phyloP scores from a whole-genome alignment of 2,329 filamentous ascomycete species.

The Colletotrichum cereale region DNA sequence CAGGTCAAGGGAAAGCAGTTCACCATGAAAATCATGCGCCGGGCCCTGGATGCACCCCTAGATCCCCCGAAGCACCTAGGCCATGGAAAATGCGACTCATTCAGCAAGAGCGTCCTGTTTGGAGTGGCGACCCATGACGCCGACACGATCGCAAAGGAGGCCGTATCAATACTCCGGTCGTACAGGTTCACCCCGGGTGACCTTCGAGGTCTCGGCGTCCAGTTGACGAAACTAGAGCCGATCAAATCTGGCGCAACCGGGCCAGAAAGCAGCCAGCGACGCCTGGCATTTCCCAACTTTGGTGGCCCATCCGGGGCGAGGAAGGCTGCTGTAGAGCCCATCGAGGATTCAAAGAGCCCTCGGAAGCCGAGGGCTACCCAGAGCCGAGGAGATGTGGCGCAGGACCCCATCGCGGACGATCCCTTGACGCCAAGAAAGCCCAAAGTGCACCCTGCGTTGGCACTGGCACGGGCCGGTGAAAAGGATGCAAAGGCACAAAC shows the following conservation, averaged over 20 bases:
- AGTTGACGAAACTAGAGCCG: constrained; percentile 92
- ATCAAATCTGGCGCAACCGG: constrained; percentile 71
- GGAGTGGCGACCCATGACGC: constrained; percentile 86
- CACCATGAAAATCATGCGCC: constrained; percentile 94
- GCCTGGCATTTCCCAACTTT: constrained; percentile 77
- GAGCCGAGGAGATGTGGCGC: constrained; percentile 46
- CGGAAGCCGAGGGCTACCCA: constrained; percentile 49
- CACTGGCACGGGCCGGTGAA: constrained; percentile 62
- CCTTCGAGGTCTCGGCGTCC: constrained; percentile 90
- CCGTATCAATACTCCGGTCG: constrained; percentile 83
- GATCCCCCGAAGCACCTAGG: constrained; percentile 95
- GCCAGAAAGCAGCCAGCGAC: constrained; percentile 81
- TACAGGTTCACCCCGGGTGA: constrained; percentile 91
- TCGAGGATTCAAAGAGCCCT: constrained; percentile 61
- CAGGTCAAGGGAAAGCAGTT: constrained; percentile 88
- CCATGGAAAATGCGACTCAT: constrained; percentile 93
- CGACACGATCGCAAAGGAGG: constrained; percentile 81
- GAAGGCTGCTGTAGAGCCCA: constrained; percentile 58
- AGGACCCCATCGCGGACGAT: constrained; percentile 69
- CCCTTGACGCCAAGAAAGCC: constrained; percentile 66
- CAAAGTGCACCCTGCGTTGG: constrained; percentile 66
- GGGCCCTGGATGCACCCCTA: constrained; percentile 86
- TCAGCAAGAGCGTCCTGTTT: constrained; percentile 87
- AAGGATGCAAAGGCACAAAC: constrained; percentile 70
- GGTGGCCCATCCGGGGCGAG: constrained; percentile 54